A percentile compares a stretch with the other conserved stretches of the same genome.
Conservation (phyloP, 257 asterid species). For the Phtheirospermum japonicum region DNA sequence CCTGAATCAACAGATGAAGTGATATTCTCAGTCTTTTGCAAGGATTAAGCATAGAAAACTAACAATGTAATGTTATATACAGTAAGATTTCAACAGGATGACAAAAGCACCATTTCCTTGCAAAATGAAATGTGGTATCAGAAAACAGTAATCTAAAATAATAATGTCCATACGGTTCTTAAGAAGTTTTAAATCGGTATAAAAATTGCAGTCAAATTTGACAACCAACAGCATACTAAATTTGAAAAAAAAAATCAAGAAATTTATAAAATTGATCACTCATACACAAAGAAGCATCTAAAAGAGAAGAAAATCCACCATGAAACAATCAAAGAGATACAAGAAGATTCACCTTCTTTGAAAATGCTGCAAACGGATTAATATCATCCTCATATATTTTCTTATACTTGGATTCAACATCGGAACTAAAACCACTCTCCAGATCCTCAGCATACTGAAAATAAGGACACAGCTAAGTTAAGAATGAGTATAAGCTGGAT, state of each 20-base stretch:
- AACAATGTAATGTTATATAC: not conserved
- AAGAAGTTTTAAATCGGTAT: constrained; percentile 6
- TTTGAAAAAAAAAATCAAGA: constrained; percentile 14
- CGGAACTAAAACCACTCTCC: constrained; percentile 94
- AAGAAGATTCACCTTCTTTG: constrained; percentile 66
- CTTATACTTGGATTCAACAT: constrained; percentile 97
- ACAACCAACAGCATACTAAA: constrained; percentile 9
- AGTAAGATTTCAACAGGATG: constrained; percentile 1
- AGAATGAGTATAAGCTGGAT: constrained; percentile 23
- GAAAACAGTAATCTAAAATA: constrained; percentile 14
- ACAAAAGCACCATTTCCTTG: constrained; percentile 10
- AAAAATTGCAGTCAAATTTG: constrained; percentile 15
- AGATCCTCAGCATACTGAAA: constrained; percentile 88
- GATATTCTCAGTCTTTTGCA: not conserved
- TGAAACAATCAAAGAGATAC: constrained; percentile 23
- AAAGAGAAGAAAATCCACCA: constrained; percentile 34
- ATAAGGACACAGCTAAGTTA: constrained; percentile 25
- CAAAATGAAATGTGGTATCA: constrained; percentile 10
- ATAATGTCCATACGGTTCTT: not conserved
- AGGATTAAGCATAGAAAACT: constrained; percentile 9
- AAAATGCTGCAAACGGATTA: constrained; percentile 98
- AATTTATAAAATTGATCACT: constrained; percentile 1
- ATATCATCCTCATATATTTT: constrained; percentile 97
- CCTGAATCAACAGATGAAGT: not conserved
- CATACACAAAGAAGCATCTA: constrained; percentile 21